Conservation (phyloP, 352 stramenopile species). For the Globisporangium acanthophoron region DNA sequence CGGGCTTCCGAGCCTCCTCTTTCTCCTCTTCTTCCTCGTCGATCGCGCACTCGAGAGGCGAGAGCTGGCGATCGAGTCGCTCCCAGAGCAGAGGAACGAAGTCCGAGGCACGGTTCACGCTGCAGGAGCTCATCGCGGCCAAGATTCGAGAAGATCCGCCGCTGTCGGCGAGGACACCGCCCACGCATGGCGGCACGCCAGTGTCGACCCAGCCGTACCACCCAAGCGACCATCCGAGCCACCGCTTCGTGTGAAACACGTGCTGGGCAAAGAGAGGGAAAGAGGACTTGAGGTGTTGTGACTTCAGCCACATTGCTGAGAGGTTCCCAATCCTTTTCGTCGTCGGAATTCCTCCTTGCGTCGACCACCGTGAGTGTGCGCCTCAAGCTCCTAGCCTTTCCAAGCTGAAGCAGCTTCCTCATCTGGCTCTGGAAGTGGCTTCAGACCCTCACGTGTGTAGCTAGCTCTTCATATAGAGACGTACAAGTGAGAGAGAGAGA, state of each 20-base stretch:
- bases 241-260: conserved; percentile 7
- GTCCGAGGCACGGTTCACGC: conserved; percentile 5
- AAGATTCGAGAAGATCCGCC: conserved; percentile 14
- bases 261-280: background rate
- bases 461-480: too few relatives aligned
- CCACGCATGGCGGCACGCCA: conserved; percentile 3
- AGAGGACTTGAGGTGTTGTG: too few relatives aligned
- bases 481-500: too few relatives aligned
- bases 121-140: conserved; percentile 12
- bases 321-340: too few relatives aligned
- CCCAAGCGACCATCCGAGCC: background rate
- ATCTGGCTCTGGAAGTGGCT: too few relatives aligned
- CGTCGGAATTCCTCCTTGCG: too few relatives aligned
- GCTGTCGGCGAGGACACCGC: conserved; percentile 1
- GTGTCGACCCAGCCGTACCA: conserved; percentile 5
- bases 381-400: too few relatives aligned
- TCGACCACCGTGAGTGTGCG: too few relatives aligned
- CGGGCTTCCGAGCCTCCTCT: background rate
- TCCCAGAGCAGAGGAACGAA: background rate
- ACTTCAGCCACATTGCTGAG: too few relatives aligned
- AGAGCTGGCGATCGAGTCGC: background rate
- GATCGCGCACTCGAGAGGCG: background rate
- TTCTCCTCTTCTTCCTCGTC: background rate
- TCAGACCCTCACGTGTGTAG: too few relatives aligned
- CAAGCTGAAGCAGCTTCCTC: too few relatives aligned